These are phyloP conservation scores for Colletotrichum karsti DNA, from an alignment of 2,329 filamentous ascomycete species.

Conservation along the genomic window DNA sequence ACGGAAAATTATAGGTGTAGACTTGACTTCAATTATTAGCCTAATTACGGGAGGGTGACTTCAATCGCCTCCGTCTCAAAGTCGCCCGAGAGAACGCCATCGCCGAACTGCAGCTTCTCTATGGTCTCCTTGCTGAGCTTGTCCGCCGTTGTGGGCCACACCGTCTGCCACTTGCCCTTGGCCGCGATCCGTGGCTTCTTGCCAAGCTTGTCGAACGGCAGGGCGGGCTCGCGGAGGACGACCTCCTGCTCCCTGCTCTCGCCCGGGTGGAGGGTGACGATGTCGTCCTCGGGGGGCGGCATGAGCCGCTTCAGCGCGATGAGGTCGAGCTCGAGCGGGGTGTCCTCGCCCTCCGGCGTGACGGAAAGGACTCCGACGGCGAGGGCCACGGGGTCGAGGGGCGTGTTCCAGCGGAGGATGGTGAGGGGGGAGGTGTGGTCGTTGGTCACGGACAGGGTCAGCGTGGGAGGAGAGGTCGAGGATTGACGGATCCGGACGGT, in stretches of 20 bases:
- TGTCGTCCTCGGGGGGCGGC: conserved; percentile 47
- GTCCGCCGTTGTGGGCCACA: conserved; percentile 38
- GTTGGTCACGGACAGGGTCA: conserved; percentile 51
- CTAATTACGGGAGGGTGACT: conserved; percentile 1
- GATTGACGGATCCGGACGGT: conserved; percentile 44
- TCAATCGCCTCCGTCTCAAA: conserved; percentile 25
- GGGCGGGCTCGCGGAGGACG: conserved; percentile 44
- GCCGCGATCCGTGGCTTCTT: conserved; percentile 42
- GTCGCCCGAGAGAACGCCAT: conserved; percentile 21
- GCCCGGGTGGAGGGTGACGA: conserved; percentile 49
- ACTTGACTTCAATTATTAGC: background rate
- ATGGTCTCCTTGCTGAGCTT: conserved; percentile 23
- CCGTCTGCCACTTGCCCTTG: conserved; percentile 48
- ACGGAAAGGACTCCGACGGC: conserved; percentile 51
- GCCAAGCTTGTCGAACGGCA: conserved; percentile 43
- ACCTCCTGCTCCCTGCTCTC: conserved; percentile 43
- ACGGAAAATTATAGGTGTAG: background rate
- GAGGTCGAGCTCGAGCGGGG: conserved; percentile 45
- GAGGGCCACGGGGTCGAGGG: conserved; percentile 52
- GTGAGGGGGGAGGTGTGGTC: conserved; percentile 46
- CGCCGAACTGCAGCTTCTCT: conserved; percentile 27
- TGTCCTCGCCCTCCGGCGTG: conserved; percentile 41
- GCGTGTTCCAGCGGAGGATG: conserved; percentile 52
- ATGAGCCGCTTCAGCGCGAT: conserved; percentile 49
- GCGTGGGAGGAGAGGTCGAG: conserved; percentile 41